These are phyloP conservation scores for Cocos nucifera DNA, from an alignment of 176 grass and related monocot genomes.

Conservation along the genomic window DNA sequence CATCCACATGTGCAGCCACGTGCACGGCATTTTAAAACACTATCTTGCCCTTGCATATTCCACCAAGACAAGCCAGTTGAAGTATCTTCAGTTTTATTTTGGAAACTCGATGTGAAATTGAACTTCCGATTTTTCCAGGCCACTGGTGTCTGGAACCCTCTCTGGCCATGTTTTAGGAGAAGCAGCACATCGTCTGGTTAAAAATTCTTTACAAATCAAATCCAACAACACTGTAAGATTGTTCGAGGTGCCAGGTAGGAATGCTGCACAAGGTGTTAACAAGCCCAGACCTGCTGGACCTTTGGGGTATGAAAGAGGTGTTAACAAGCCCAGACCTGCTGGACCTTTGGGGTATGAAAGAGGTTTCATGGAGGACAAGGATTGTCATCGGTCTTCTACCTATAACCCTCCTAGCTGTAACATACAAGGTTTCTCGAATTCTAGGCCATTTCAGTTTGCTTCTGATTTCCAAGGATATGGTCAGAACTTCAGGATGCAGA, in stretches of 20 bases:
- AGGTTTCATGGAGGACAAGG: slow-evolving; percentile 34
- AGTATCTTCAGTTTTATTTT: neutral
- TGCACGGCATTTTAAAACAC: no score
- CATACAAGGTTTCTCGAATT: slow-evolving; percentile 35
- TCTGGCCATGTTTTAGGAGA: slow-evolving; percentile 71
- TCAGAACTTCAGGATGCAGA: slow-evolving; percentile 40
- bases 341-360: slow-evolving; percentile 63
- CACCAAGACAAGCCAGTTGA: neutral
- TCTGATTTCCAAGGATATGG: slow-evolving; percentile 34
- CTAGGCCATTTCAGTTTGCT: slow-evolving; percentile 40
- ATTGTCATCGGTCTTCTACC: slow-evolving; percentile 28
- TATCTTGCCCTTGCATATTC: neutral
- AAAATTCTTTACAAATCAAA: slow-evolving; percentile 83
- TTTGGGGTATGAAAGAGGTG: slow-evolving; percentile 60
- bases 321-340: slow-evolving; percentile 44
- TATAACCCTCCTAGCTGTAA: slow-evolving; percentile 1
- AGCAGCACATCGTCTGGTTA: slow-evolving; percentile 88
- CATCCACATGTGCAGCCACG: no score
- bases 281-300: slow-evolving; percentile 55
- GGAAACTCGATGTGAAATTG: neutral
- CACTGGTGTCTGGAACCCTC: slow-evolving; percentile 71
- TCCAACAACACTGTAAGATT: slow-evolving; percentile 45
- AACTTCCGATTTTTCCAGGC: slow-evolving; percentile 34
- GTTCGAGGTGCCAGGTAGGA: slow-evolving; percentile 55
- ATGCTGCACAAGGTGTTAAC: slow-evolving; percentile 27